A percentile compares a stretch with the other conserved stretches of the same genome.
Conservation (phyloP, 2,329 filamentous ascomycete genomes). For the Fusarium sp. region DNA sequence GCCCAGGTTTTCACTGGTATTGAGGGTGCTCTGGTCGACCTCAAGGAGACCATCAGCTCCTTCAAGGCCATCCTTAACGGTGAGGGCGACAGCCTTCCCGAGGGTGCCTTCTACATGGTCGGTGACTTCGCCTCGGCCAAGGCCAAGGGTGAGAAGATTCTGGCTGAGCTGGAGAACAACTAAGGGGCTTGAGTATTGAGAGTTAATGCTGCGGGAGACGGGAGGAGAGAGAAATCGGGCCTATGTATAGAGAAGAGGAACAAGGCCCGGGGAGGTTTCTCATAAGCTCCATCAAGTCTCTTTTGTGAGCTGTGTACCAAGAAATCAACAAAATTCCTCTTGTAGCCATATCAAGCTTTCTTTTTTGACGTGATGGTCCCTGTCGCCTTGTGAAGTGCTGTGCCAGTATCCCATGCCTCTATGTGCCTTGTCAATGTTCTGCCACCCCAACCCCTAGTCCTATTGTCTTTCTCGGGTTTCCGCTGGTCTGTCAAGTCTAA, state of each 20-base stretch:
- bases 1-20: conserved; percentile 86
- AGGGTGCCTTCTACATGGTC: conserved; percentile 97
- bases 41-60: conserved; percentile 96
- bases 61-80: conserved; percentile 98
- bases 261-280: conserved; percentile 58
- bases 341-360: conserved; percentile 48
- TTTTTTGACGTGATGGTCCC: conserved; percentile 34
- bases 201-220: conserved; percentile 48
- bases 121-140: conserved; percentile 92
- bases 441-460: neutral
- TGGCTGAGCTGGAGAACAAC: conserved; percentile 84
- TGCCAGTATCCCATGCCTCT: neutral
- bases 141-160: conserved; percentile 99
- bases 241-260: conserved; percentile 67
- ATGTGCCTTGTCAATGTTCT: neutral
- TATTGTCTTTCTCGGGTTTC: neutral
- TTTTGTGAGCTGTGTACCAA: conserved; percentile 69
- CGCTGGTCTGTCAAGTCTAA: neutral
- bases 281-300: conserved; percentile 64
- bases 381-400: neutral
- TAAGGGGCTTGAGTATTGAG: conserved; percentile 52
- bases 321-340: conserved; percentile 61
- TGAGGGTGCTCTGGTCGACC: conserved; percentile 94
- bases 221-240: conserved; percentile 46
- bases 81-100: conserved; percentile 94